A percentile compares a stretch with the other conserved stretches of the same genome.
Conservation (phyloP, 805 yeast species). For the Metschnikowia shivogae region DNA sequence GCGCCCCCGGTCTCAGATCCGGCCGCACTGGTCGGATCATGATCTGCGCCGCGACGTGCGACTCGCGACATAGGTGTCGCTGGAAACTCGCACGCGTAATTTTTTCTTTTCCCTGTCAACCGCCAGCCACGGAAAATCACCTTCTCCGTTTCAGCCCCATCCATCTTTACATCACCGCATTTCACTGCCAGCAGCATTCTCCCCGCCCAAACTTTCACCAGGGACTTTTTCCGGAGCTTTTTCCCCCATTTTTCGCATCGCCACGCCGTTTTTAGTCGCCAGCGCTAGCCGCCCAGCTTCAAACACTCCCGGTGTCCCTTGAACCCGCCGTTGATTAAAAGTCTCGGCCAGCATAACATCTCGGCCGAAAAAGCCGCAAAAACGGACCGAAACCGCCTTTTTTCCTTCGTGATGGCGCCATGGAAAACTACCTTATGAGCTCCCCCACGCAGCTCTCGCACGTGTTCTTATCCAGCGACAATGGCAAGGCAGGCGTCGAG, state of each 20-base stretch:
- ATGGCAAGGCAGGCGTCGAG: not conserved
- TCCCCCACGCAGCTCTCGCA: conserved; percentile 37
- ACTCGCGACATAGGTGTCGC: conserved; percentile 5
- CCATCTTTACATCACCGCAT: not conserved
- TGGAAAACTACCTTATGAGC: conserved; percentile 40
- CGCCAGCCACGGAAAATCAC: conserved; percentile 1
- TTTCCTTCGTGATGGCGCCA: conserved; percentile 14
- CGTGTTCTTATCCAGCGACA: conserved; percentile 20
- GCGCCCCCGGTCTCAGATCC: not conserved
- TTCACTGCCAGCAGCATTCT: not conserved
- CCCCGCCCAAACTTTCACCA: not conserved
- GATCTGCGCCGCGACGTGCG: conserved; percentile 6
- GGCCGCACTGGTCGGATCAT: not conserved
- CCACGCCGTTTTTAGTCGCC: not conserved
- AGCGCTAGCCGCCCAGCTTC: not conserved
- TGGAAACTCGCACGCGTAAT: conserved; percentile 5
- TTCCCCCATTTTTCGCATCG: not conserved
- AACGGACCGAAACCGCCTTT: not conserved
- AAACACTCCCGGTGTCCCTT: not conserved
- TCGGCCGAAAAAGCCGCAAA: not conserved
- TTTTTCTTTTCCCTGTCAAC: conserved; percentile 5
- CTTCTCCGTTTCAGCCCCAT: not conserved
- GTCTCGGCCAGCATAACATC: not conserved
- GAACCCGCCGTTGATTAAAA: not conserved
- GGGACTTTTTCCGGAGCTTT: not conserved